A percentile compares a stretch with the other conserved stretches of the same genome.
Conservation (phyloP, 768 basidiomycete species). For the Cystofilobasidium bisporidii region DNA sequence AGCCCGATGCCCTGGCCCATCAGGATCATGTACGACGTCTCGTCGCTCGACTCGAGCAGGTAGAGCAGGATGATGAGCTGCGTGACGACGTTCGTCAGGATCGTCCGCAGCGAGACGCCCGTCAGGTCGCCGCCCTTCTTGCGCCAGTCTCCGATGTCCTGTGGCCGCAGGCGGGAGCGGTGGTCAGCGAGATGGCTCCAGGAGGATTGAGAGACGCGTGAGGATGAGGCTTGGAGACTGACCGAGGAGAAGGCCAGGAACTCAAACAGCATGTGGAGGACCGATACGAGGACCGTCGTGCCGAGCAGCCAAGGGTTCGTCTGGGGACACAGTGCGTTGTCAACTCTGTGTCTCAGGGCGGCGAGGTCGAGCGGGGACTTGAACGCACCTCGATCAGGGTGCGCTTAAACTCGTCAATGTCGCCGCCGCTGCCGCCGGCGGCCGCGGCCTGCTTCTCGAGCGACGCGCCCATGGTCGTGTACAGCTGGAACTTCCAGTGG, state of each 20-base stretch:
- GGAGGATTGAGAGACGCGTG: too few relatives aligned
- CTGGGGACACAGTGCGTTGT: too few relatives aligned
- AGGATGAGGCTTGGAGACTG: too few relatives aligned
- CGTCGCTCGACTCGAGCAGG: conserved; percentile 86
- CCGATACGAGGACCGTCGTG: conserved; percentile 70
- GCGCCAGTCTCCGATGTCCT: conserved; percentile 87
- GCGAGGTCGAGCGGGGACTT: too few relatives aligned
- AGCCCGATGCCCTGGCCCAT: conserved; percentile 44
- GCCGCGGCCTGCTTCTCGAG: conserved; percentile 23
- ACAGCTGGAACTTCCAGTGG: conserved; percentile 57
- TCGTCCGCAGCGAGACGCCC: conserved; percentile 79
- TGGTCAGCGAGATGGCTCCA: too few relatives aligned
- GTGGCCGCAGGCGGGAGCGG: too few relatives aligned
- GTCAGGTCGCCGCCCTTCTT: conserved; percentile 81
- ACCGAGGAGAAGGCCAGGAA: conserved; percentile 83
- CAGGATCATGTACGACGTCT: conserved; percentile 97
- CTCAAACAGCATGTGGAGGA: conserved; percentile 81
- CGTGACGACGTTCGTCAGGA: conserved; percentile 86
- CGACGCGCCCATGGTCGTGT: conserved; percentile 47
- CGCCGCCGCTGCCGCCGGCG: conserved; percentile 26
- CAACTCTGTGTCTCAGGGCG: too few relatives aligned
- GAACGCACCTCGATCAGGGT: conserved; percentile 56
- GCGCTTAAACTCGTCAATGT: conserved; percentile 82
- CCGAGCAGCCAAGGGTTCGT: conserved; percentile 71
- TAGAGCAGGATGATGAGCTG: conserved; percentile 73